A percentile compares a stretch with the other conserved stretches of the same genome.
Conservation (phyloP, 495 filamentous ascomycete species). For the Penicillium canescens region DNA sequence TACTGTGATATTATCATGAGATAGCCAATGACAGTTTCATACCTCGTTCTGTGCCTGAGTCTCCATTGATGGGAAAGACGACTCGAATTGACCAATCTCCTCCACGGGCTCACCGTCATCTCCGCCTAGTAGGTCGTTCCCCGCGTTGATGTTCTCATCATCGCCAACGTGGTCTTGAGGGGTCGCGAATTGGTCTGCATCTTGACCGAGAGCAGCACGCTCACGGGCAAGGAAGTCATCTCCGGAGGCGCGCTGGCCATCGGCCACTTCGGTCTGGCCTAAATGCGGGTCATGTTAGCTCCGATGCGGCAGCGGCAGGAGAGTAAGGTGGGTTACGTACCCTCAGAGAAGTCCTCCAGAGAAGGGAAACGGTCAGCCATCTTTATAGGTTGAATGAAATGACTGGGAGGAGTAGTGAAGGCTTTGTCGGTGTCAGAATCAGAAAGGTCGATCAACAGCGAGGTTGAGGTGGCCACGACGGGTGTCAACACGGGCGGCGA, state of each 20-base stretch:
- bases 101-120: constrained; percentile 42
- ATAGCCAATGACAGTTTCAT: constrained; percentile 22
- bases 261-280: constrained; percentile 61
- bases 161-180: constrained; percentile 64
- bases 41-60: constrained; percentile 70
- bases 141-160: constrained; percentile 52
- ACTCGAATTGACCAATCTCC: constrained; percentile 75
- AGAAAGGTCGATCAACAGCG: no score
- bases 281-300: constrained; percentile 28
- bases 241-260: constrained; percentile 41
- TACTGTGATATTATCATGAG: not conserved
- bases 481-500: no score
- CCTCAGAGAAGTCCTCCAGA: constrained; percentile 91
- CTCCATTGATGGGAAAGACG: constrained; percentile 82
- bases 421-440: not conserved
- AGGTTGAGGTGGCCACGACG: no score
- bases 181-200: constrained; percentile 86
- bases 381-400: constrained; percentile 13
- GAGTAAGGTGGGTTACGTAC: constrained; percentile 50
- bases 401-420: not conserved
- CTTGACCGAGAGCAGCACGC: constrained; percentile 83
- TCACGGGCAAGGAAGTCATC: constrained; percentile 89
- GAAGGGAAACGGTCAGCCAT: constrained; percentile 99
- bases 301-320: constrained; percentile 11
- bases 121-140: constrained; percentile 74